Base-by-base conservation (phyloP, 2,329 filamentous ascomycete genomes). In the Aspergillus aculeatinus region DNA sequence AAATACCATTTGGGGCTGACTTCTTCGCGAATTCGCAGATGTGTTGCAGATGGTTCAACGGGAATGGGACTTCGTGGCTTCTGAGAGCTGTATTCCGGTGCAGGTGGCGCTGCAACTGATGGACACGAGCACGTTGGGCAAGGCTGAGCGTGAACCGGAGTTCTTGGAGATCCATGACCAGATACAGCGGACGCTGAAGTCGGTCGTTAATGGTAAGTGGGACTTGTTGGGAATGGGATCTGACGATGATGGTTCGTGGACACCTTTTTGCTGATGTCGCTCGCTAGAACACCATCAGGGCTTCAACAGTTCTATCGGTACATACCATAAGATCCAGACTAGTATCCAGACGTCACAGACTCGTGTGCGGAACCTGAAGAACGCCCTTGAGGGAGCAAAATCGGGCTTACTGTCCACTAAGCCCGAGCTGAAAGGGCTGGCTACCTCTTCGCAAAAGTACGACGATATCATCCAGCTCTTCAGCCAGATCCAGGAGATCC, bases 271-370 rank as follows among this genome's bases (percentile, higher is more conserved):
- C 14, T 11, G 3, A 19, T 16, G 3, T 9, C 29, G 5, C 14
- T 51, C 55, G 39, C 60, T 70, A 83, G 94, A 99, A 79, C 94
- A 99, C 73, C 94, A 99, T 72, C 95, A 99, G 76, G 96, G 95
- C 51, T 99, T 99, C 83, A 99, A 98, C 79, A 96, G 92, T 76
- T 97, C 94, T 54, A 98, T 99, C 64, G 95, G 94, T 75, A 98
- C 94, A 21, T 99, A 98, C 73, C 96, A 99, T 81, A 97, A 96
- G 77, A 99, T 99, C 63, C 95, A 99, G 76, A 87, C 88, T 55
- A 96, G 92, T 77, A 95, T 99, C 65, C 90, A 94, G 69, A 83
- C 86, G 54, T 96, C 92, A 16, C 95, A 99, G 76, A 88, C 88
- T 70, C 87, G 92, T 61, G 91, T 99, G 57, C 87, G 94, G 60